Base-by-base conservation (phyloP, 306 rosid genomes). In the Mimosa bimucronata region DNA sequence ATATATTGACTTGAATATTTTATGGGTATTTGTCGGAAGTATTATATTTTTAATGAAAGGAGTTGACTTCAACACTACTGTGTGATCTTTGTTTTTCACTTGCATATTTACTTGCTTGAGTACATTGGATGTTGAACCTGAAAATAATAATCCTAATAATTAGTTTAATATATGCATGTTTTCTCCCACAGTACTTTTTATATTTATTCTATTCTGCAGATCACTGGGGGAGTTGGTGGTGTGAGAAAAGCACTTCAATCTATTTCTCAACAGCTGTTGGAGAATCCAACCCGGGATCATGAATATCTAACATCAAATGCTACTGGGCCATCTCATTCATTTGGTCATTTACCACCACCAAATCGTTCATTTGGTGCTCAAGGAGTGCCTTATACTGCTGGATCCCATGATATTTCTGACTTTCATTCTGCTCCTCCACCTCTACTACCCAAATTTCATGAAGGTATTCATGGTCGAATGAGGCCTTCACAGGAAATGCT, bases 211-310 rank as follows among this genome's bases (percentile, higher is more conserved):
- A 12, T 75, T 57, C 65, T 90, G 89, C 89, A 95, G 99, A 88
- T 93, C 70, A 82, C 91, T 0, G 99, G 98, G 70, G 93, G 81
- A 61, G 88, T 86, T 72, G 96, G 85, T 58, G 97, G 88, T 45
- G 97, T 90, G 74, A 88, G 90, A 83, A 96, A 87, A 85, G 99
- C 99, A 76, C 88, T 96, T 86, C 91, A 79, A 75, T 87, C 86
- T 74, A 88, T 96, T 84, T 82, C 87, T 69, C 87, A 78, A 70
- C 97, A 89, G 86, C 94, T 96, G 75, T 82, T 89, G 88, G 98
- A 86, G 67, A 90, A 89, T 88, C 77, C 90, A 13, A 83, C 90
- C 18, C 88, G 88, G 48, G 96, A 88, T 82, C 77, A 75, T 70
- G 97, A 90, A 41, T 71, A 87, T 66, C 58, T 85, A 31, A 16